Evolutionary conservation across 441 rosid species (phyloP).

Genomic region (Biscutella laevigata): DNA sequence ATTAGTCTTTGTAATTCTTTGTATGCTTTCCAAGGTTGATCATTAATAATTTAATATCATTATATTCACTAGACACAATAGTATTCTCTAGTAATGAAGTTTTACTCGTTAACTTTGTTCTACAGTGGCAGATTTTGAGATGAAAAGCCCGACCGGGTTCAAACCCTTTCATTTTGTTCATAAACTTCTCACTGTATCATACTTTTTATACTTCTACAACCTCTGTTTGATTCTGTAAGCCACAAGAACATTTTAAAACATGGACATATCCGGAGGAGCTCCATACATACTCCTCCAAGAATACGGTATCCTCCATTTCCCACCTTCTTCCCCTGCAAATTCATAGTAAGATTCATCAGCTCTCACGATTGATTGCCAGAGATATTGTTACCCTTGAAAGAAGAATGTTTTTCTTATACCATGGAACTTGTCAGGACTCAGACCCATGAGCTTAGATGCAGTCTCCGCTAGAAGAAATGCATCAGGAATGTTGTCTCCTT

Average conservation of each 20-base stretch:
- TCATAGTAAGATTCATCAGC: neutral
- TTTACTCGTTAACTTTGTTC: neutral
- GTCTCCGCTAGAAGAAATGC: conserved; percentile 74
- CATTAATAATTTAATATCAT: too few species aligned
- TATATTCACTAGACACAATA: too few species aligned
- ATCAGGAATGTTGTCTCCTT: conserved; percentile 86
- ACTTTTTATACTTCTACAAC: neutral
- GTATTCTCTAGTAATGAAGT: neutral
- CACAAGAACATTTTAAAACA: conserved; percentile 39
- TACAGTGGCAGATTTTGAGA: neutral
- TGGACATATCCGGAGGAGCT: conserved; percentile 76
- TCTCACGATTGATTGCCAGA: neutral
- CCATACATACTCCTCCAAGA: conserved; percentile 83
- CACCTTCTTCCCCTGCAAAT: conserved; percentile 41
- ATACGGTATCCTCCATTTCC: conserved; percentile 56
- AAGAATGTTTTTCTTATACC: conserved; percentile 36
- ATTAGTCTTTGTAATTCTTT: too few species aligned
- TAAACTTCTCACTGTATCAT: neutral
- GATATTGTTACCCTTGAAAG: neutral
- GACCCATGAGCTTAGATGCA: conserved; percentile 40
- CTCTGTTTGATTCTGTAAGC: neutral
- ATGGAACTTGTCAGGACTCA: conserved; percentile 31
- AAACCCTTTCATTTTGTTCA: conserved; percentile 3
- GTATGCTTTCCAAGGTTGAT: too few species aligned
- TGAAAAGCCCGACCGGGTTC: neutral